Conservation (phyloP, 2,329 filamentous ascomycete genomes). For the Trichoderma sp. region DNA sequence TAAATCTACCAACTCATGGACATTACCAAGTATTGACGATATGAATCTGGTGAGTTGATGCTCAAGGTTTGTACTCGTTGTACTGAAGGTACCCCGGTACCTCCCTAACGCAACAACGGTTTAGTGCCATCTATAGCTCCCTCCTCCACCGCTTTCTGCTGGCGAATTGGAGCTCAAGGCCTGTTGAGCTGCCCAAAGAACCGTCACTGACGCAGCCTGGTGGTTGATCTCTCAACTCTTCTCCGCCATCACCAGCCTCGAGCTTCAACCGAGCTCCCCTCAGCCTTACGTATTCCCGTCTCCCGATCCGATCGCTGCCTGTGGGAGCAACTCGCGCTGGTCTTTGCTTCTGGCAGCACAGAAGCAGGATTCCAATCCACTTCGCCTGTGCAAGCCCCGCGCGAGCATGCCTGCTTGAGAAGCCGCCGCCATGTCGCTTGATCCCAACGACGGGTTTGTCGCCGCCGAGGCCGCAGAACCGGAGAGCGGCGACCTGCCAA, state of each 20-base stretch:
- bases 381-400: neutral
- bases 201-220: constrained; percentile 16
- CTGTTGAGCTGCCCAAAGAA: constrained; percentile 3
- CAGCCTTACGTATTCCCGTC: neutral
- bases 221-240: neutral
- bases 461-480: constrained; percentile 60
- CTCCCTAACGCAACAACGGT: neutral
- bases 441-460: constrained; percentile 63
- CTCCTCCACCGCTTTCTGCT: constrained; percentile 1
- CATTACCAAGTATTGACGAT: neutral
- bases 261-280: neutral
- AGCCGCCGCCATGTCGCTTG: constrained; percentile 35
- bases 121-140: neutral
- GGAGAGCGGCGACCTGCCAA: constrained; percentile 66
- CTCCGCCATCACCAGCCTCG: constrained; percentile 4
- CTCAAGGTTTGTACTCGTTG: neutral
- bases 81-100: neutral
- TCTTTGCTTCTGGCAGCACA: neutral
- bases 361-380: neutral
- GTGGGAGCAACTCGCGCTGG: neutral
- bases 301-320: neutral
- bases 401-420: constrained; percentile 22
- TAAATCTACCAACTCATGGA: neutral
- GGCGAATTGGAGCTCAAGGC: neutral
- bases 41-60: neutral